Conservation (phyloP, 371 early-diverging fungal species). For the Mucor sp. region DNA sequence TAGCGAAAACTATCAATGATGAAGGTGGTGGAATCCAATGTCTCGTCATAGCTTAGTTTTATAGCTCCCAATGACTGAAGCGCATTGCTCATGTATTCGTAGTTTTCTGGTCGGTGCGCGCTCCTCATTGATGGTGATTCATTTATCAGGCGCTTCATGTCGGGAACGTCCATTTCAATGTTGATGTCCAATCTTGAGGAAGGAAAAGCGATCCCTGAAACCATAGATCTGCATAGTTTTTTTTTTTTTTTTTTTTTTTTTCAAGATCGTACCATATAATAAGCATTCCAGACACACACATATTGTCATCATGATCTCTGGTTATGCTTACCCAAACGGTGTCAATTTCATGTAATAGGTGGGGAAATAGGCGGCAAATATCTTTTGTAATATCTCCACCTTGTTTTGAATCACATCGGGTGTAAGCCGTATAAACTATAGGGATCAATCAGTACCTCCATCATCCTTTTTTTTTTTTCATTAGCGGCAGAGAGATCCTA, state of each 20-base stretch:
- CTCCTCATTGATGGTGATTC: not conserved
- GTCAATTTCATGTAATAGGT: conserved; percentile 14
- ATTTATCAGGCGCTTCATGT: not conserved
- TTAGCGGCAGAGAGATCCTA: not conserved
- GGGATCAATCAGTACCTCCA: not conserved
- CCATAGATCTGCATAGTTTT: not conserved
- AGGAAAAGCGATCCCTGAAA: not conserved
- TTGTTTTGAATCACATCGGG: not conserved
- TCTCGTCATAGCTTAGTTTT: not conserved
- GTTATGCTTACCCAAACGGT: conserved; percentile 8
- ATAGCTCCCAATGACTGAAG: not conserved
- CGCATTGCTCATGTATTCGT: not conserved
- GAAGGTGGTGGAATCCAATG: not conserved
- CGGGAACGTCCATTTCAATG: conserved; percentile 11
- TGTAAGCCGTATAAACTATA: not conserved
- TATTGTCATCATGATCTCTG: too few relatives aligned
- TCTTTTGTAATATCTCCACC: not conserved
- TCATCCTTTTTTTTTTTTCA: not conserved
- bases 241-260: too few relatives aligned
- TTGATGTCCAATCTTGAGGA: not conserved
- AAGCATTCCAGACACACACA: too few relatives aligned
- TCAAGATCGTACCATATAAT: too few relatives aligned
- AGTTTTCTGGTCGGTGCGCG: not conserved
- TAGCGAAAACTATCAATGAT: not conserved
- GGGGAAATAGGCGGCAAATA: not conserved